Conservation (phyloP, 2,329 filamentous ascomycete genomes). For the Geoglossum cookeanum region DNA sequence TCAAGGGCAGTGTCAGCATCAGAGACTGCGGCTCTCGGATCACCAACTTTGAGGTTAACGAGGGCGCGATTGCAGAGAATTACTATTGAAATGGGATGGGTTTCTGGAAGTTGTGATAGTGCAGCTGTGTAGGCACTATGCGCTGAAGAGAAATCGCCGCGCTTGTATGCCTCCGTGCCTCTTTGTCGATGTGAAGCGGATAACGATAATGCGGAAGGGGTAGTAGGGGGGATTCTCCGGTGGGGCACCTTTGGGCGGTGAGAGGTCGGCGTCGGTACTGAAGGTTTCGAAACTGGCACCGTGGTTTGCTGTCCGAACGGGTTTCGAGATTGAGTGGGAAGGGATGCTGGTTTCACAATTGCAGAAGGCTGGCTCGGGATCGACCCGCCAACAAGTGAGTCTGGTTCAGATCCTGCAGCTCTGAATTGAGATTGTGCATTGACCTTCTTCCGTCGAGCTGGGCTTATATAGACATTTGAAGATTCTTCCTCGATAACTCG, state of each 20-base stretch:
- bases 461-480: conserved; percentile 71
- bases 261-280: conserved; percentile 20
- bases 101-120: conserved; percentile 50
- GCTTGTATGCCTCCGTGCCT: conserved; percentile 80
- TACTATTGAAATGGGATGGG: conserved; percentile 73
- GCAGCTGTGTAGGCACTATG: conserved; percentile 68
- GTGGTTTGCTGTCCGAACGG: conserved; percentile 15
- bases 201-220: conserved; percentile 47
- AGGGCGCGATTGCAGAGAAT: conserved; percentile 80
- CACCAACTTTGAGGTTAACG: conserved; percentile 78
- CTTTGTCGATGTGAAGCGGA: conserved; percentile 63
- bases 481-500: conserved; percentile 62
- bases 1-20: conserved; percentile 68
- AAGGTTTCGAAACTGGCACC: conserved; percentile 10
- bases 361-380: conserved; percentile 7
- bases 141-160: conserved; percentile 77
- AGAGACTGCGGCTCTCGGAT: conserved; percentile 67
- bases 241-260: conserved; percentile 27
- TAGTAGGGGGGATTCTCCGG: conserved; percentile 41
- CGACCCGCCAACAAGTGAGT: conserved; percentile 39
- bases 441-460: conserved; percentile 57
- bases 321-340: conserved; percentile 18
- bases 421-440: conserved; percentile 30
- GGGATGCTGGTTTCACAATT: background rate
- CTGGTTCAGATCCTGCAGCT: conserved; percentile 30